A percentile compares a stretch with the other conserved stretches of the same genome.
These are phyloP conservation scores for Mycena floridula DNA, from an alignment of 768 basidiomycete genomes.

Conservation along the genomic window DNA sequence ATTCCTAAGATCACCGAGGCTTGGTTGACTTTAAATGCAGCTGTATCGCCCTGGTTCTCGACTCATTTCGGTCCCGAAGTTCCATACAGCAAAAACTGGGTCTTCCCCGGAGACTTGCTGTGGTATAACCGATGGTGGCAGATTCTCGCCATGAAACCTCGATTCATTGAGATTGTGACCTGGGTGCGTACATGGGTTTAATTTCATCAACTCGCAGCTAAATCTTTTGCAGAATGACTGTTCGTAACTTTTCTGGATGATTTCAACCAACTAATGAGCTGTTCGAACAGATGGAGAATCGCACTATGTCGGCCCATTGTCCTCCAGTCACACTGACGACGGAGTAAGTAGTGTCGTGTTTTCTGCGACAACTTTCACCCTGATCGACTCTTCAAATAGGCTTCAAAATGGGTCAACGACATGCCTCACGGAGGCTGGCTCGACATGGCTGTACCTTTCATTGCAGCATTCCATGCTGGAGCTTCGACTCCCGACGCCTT, in stretches of 20 bases:
- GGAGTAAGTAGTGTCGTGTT: conserved; percentile 5
- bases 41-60: conserved; percentile 49
- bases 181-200: no score
- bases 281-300: conserved; percentile 48
- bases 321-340: conserved; percentile 14
- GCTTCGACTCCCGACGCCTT: conserved; percentile 5
- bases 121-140: conserved; percentile 15
- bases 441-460: conserved; percentile 40
- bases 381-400: no score
- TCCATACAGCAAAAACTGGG: conserved; percentile 15
- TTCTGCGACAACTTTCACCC: no score
- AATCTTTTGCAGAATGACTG: no score
- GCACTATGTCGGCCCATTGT: conserved; percentile 44
- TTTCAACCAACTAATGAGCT: no score
- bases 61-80: conserved; percentile 16
- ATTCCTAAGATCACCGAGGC: neutral
- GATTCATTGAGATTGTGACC: conserved; percentile 29
- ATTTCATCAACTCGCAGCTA: no score
- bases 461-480: conserved; percentile 40
- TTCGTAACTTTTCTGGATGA: no score
- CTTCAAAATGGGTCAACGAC: no score
- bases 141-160: conserved; percentile 10
- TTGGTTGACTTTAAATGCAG: conserved; percentile 3
- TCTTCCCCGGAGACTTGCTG: conserved; percentile 12
- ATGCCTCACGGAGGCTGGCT: conserved; percentile 28